Percentiles rank a stretch among this genome's conserved stretches.
Evolutionary conservation across 805 yeast species (phyloP).

Genomic region (Wickerhamiella alocasiicola): DNA sequence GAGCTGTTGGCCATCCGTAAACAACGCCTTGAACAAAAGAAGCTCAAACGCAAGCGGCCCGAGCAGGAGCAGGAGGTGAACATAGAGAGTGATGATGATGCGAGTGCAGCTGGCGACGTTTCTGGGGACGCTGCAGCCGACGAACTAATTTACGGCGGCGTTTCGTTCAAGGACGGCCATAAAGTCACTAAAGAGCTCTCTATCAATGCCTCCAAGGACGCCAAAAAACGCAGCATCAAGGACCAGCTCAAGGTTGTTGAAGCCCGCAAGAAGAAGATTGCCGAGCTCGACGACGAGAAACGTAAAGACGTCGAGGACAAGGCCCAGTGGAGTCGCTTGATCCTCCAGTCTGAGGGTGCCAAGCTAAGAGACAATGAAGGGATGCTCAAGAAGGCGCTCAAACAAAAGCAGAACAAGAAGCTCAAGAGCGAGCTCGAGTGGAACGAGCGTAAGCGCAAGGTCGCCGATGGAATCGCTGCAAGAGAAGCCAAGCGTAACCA

Average conservation of each 20-base stretch:
- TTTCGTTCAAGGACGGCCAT: slow-evolving; percentile 71
- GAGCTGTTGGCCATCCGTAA: slow-evolving; percentile 33
- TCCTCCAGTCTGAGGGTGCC: slow-evolving; percentile 77
- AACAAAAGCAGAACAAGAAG: slow-evolving; percentile 70
- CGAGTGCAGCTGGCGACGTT: slow-evolving; percentile 24
- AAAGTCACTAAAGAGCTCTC: slow-evolving; percentile 60
- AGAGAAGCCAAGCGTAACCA: slow-evolving; percentile 84
- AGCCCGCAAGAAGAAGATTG: slow-evolving; percentile 53
- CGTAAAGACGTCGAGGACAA: slow-evolving; percentile 48
- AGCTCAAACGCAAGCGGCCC: slow-evolving; percentile 27
- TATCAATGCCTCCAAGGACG: slow-evolving; percentile 39
- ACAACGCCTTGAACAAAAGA: slow-evolving; percentile 30
- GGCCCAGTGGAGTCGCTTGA: slow-evolving; percentile 71
- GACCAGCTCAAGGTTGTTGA: slow-evolving; percentile 77
- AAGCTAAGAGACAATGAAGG: slow-evolving; percentile 85
- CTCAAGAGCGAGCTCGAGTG: slow-evolving; percentile 82
- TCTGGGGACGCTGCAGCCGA: slow-evolving; percentile 20
- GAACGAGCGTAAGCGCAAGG: slow-evolving; percentile 77
- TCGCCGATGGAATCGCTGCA: slow-evolving; percentile 58
- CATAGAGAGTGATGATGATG: slow-evolving; percentile 27
- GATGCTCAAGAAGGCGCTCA: slow-evolving; percentile 71
- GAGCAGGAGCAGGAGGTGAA: slow-evolving; percentile 28
- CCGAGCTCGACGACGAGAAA: slow-evolving; percentile 49
- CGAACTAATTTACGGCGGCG: slow-evolving; percentile 62
- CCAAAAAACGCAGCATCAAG: slow-evolving; percentile 64